Evolutionary conservation across 495 filamentous ascomycete genomes (phyloP).

Genomic region (Xylaria sp.): DNA sequence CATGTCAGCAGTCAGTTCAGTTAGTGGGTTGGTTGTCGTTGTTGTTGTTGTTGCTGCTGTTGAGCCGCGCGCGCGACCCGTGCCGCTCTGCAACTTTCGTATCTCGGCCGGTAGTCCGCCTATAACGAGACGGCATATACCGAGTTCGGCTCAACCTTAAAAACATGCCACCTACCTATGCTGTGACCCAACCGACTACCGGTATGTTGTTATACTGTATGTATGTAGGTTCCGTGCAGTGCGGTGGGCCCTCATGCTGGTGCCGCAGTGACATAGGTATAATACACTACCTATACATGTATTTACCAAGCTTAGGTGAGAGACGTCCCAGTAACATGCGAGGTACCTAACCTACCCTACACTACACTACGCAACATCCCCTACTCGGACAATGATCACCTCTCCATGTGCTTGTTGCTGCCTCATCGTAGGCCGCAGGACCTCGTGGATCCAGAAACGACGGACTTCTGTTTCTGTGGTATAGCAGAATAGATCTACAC

Average conservation of each 20-base stretch:
- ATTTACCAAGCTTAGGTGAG: not conserved
- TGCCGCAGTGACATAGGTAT: not conserved
- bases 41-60: too few relatives aligned
- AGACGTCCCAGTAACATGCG: not conserved
- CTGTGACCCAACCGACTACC: too few relatives aligned
- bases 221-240: not conserved
- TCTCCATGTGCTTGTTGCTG: not conserved
- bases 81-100: not conserved
- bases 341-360: not conserved
- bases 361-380: too few relatives aligned
- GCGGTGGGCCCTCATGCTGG: constrained; percentile 1
- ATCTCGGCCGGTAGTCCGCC: not conserved
- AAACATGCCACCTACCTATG: too few relatives aligned
- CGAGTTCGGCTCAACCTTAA: not conserved
- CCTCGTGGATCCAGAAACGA: not conserved
- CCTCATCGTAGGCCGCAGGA: not conserved
- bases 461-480: not conserved
- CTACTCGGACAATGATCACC: not conserved
- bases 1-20: not conserved
- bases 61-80: constrained; percentile 10
- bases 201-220: too few relatives aligned
- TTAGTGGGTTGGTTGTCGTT: not conserved
- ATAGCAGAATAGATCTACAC: not conserved
- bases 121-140: constrained; percentile 9
- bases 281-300: too few relatives aligned